Evolutionary conservation across 2,329 filamentous ascomycete species (phyloP).

Genomic region (Fusarium fracticaudum): DNA sequence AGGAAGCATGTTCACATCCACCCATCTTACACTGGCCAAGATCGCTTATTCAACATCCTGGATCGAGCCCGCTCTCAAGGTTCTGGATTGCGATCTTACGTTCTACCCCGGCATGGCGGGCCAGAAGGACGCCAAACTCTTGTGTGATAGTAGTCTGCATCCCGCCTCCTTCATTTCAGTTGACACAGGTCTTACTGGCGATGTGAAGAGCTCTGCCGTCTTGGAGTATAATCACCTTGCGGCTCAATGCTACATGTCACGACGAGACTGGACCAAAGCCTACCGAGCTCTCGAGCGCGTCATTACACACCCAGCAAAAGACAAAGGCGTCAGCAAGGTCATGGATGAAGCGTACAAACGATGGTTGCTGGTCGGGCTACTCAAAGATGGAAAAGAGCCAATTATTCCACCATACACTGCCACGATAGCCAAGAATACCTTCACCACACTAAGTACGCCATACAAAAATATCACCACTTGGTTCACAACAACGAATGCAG

Average conservation of each 20-base stretch:
- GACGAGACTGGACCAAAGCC: constrained; percentile 70
- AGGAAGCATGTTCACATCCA: constrained; percentile 71
- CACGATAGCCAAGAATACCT: constrained; percentile 62
- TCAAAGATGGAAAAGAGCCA: constrained; percentile 71
- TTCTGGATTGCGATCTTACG: constrained; percentile 73
- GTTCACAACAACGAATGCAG: constrained; percentile 67
- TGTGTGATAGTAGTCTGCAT: constrained; percentile 58
- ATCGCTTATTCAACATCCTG: constrained; percentile 66
- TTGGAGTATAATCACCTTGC: constrained; percentile 74
- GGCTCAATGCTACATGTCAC: constrained; percentile 71
- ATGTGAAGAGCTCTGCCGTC: constrained; percentile 62
- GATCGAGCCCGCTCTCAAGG: constrained; percentile 64
- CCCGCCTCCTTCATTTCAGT: constrained; percentile 68
- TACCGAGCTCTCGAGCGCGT: constrained; percentile 69
- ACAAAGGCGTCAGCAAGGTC: constrained; percentile 73
- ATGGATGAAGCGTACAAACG: constrained; percentile 94
- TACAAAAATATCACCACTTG: constrained; percentile 77
- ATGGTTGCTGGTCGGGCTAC: constrained; percentile 81
- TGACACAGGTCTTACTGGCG: constrained; percentile 65
- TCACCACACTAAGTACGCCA: constrained; percentile 68
- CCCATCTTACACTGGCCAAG: constrained; percentile 67
- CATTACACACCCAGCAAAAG: constrained; percentile 73
- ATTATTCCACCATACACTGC: constrained; percentile 66
- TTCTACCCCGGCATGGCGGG: constrained; percentile 66
- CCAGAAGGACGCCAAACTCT: constrained; percentile 48